Evolutionary conservation across 2,329 filamentous ascomycete genomes (phyloP).

Genomic region (Pseudogymnoascus sp.): DNA sequence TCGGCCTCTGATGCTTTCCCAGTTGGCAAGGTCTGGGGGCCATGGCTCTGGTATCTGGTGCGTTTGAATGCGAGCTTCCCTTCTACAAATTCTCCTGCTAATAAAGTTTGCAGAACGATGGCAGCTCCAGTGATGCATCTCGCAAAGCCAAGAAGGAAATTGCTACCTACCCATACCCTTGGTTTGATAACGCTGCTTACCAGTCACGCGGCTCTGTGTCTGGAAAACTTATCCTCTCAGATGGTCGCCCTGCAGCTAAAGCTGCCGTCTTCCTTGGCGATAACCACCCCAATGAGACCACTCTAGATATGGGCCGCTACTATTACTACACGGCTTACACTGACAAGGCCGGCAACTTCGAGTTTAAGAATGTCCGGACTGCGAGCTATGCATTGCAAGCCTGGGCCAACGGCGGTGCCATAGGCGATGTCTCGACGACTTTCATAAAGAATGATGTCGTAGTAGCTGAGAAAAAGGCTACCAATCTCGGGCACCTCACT

Average conservation of each 20-base stretch:
- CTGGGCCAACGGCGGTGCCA: slow-evolving; percentile 40
- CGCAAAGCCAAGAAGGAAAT: slow-evolving; percentile 35
- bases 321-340: slow-evolving; percentile 45
- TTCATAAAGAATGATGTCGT: slow-evolving; percentile 36
- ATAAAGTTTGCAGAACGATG: slow-evolving; percentile 34
- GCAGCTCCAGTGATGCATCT: slow-evolving; percentile 37
- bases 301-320: slow-evolving; percentile 40
- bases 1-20: slow-evolving; percentile 31
- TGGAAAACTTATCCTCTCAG: slow-evolving; percentile 38
- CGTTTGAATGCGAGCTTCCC: background rate
- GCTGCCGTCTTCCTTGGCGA: slow-evolving; percentile 46
- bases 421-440: slow-evolving; percentile 39
- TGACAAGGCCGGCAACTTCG: slow-evolving; percentile 36
- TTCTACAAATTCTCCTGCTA: background rate
- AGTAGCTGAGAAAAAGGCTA: slow-evolving; percentile 29
- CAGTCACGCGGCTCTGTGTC: slow-evolving; percentile 41
- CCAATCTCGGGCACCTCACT: slow-evolving; percentile 32
- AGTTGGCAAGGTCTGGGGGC: slow-evolving; percentile 37
- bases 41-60: slow-evolving; percentile 37
- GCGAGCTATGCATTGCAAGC: slow-evolving; percentile 42
- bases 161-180: slow-evolving; percentile 40
- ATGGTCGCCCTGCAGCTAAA: slow-evolving; percentile 40
- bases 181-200: slow-evolving; percentile 40
- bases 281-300: slow-evolving; percentile 36
- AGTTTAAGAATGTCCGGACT: slow-evolving; percentile 36